These are phyloP conservation scores for Marchantia polymorpha DNA, from an alignment of 225 moss, liverwort and hornwort genomes.

Conservation along the genomic window DNA sequence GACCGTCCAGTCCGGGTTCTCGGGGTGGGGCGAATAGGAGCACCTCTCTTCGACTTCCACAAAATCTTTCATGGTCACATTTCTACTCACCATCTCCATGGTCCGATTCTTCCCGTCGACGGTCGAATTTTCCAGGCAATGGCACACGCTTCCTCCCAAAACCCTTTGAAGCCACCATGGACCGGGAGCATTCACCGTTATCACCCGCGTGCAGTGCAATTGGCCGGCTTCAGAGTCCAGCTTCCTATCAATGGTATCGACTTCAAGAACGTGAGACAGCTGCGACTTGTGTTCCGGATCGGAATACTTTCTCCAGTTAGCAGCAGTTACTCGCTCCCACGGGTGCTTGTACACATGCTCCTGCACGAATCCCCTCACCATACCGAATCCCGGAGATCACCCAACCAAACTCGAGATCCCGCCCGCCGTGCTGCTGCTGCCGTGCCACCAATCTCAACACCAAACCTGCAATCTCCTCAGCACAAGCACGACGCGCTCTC, in stretches of 20 bases:
- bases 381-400: slow-evolving; percentile 3
- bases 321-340: slow-evolving; percentile 86
- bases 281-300: slow-evolving; percentile 70
- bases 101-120: slow-evolving; percentile 63
- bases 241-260: slow-evolving; percentile 57
- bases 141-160: slow-evolving; percentile 75
- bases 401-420: not conserved
- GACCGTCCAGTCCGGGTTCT: slow-evolving; percentile 75
- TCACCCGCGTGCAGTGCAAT: slow-evolving; percentile 64
- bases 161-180: slow-evolving; percentile 93
- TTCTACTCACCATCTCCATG: slow-evolving; percentile 74
- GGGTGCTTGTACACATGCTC: slow-evolving; percentile 86
- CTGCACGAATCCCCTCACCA: slow-evolving; percentile 83
- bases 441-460: not conserved
- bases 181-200: slow-evolving; percentile 82
- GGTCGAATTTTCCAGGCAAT: slow-evolving; percentile 77
- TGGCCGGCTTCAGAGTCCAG: slow-evolving; percentile 60
- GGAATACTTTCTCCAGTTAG: slow-evolving; percentile 86
- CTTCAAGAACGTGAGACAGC: slow-evolving; percentile 80
- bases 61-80: slow-evolving; percentile 77
- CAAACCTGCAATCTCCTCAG: not conserved
- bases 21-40: slow-evolving; percentile 69
- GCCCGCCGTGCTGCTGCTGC: not conserved
- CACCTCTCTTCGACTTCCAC: slow-evolving; percentile 88
- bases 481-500: not conserved